Base-by-base conservation (phyloP, 129 eudicot genomes). In the Deinandra increscens region DNA sequence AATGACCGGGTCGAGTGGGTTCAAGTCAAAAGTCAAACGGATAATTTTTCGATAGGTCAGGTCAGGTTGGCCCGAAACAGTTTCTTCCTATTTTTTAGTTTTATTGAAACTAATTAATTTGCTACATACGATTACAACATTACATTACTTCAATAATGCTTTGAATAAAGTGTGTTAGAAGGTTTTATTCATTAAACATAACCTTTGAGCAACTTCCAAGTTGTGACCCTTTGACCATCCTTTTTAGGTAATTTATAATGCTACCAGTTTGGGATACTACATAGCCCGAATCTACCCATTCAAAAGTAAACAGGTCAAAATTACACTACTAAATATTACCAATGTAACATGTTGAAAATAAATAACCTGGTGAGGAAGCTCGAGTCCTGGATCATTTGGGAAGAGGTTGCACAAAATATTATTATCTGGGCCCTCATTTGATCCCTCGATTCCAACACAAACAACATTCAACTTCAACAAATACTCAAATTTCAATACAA, bases 321-420 rank as follows among this genome's bases (percentile, higher is more conserved):
- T 4, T 33, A 29, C 44, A 48, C 33, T 33, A 13, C 49, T 34
- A 38, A 13, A 19, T 55, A 4, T 4, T 7, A 39, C 38, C 58
- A 49, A 42, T 7, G 45, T 7, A 44, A 65, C 9, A 15, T 10
- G 10, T 38, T 54, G 48, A 39, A 60, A 33, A 49, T n/a, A 20
- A 64, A 54, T 15, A 73, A 93, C 99, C 99, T 89, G 97, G 60
- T 78, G 99, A 71, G 99, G 99, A 60, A 93, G 95, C 69, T 89
- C 95, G 38, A 89, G 89, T 64, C 99, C 99, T 4, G 91, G 19
- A 74, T 93, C 99, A 71, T 89, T 83, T 54, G 99, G 97, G 64
- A 93, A 93, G 56, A 93, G 89, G 77, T 93, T 89, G 90, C 99
- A 86, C 68, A 93, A 73, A 54, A 93, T 87, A 68, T 75, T 80